Evolutionary conservation across 306 rosid genomes (phyloP).

Genomic region (Aeschynomene evenia): DNA sequence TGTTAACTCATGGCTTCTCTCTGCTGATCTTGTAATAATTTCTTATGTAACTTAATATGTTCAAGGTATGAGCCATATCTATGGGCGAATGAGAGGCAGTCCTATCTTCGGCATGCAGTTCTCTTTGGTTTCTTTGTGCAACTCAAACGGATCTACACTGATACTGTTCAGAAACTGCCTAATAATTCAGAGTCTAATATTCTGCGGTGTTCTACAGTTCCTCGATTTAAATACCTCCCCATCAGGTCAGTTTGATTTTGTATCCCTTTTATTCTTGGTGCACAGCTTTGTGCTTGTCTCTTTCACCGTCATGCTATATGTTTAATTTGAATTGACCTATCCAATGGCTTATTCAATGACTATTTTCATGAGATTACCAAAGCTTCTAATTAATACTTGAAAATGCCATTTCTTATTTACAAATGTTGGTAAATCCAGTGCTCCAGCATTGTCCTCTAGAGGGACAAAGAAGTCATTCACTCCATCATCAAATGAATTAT

Average conservation of each 20-base stretch:
- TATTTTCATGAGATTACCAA: background rate
- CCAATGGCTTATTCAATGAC: constrained; percentile 11
- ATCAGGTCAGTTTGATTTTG: constrained; percentile 68
- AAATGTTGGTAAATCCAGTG: constrained; percentile 54
- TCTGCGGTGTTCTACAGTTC: constrained; percentile 92
- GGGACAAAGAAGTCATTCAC: constrained; percentile 68
- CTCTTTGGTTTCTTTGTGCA: constrained; percentile 98
- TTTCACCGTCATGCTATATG: background rate
- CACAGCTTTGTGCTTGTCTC: background rate
- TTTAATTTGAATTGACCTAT: background rate
- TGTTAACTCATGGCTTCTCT: background rate
- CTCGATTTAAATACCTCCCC: constrained; percentile 98
- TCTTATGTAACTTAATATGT: constrained; percentile 12
- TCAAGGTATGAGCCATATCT: constrained; percentile 91
- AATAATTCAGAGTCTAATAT: constrained; percentile 95
- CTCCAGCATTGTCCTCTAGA: constrained; percentile 94
- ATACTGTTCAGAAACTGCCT: constrained; percentile 88
- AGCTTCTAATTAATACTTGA: background rate
- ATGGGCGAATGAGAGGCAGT: constrained; percentile 95
- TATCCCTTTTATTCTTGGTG: constrained; percentile 11
- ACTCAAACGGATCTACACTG: constrained; percentile 86
- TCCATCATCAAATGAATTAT: constrained; percentile 58
- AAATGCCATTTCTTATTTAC: constrained; percentile 19
- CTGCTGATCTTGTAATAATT: constrained; percentile 24
- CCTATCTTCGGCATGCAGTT: constrained; percentile 92